Conservation (phyloP, 345 rosid genomes). For the Cardamine occulta region DNA sequence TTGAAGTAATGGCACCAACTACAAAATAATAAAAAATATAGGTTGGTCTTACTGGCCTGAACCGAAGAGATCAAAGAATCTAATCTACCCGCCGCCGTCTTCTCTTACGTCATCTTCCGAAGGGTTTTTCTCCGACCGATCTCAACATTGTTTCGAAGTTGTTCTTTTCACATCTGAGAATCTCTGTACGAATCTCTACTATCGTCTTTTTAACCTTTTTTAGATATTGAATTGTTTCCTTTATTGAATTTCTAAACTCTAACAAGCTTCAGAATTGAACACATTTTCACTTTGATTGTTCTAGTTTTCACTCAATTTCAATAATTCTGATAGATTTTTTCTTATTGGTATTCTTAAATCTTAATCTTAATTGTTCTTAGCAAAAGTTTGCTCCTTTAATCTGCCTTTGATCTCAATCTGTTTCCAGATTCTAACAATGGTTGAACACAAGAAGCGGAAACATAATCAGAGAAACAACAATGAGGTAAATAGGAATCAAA, state of each 20-base stretch:
- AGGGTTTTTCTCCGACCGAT: background rate
- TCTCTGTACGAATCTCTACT: background rate
- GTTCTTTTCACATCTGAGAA: background rate
- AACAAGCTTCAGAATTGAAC: background rate
- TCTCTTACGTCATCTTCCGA: slow-evolving; percentile 1
- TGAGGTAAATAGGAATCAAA: slow-evolving; percentile 55
- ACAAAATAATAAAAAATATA: background rate
- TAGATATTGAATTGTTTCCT: background rate
- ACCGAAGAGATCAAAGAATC: background rate
- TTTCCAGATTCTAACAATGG: slow-evolving; percentile 51
- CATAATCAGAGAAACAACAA: slow-evolving; percentile 58
- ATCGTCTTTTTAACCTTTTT: background rate
- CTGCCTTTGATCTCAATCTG: background rate
- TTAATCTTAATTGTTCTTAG: background rate
- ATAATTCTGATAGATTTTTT: background rate
- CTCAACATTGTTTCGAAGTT: background rate
- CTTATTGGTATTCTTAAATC: background rate
- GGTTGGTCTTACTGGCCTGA: background rate
- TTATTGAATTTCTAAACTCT: background rate
- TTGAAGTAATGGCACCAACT: background rate
- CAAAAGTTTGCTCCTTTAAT: background rate
- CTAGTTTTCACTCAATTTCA: background rate
- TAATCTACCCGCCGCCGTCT: background rate
- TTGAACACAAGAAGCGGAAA: slow-evolving; percentile 68
- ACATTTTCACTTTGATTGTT: background rate